Base-by-base conservation (phyloP, 2,329 filamentous ascomycete species). In the Arachnomyces sp. region DNA sequence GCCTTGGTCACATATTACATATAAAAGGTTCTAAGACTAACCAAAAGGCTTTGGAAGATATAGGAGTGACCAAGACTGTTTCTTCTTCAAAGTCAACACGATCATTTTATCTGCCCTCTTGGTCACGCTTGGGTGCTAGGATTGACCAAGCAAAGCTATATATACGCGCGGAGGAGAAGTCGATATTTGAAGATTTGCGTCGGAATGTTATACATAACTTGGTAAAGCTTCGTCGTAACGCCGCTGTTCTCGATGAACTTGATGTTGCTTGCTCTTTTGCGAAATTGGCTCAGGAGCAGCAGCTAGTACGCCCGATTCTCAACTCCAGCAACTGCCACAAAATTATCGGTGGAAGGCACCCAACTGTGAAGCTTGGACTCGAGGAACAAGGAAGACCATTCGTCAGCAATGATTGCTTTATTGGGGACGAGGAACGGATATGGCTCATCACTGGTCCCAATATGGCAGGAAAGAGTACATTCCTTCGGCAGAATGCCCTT, bases 381-480 rank as follows among this genome's bases (percentile, higher is more conserved):
- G 72, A 77, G 48, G 80, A 84, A 48, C 81, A 88, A 57, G 90
- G 90, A 1, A 79, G 87, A 21, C 79, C 68, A 8, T 96, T 96
- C 56, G 81, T 86, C 33, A 75, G 79, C 36, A 96, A 96, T 53
- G 86, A 95, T 65, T 94, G 87, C 61, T 71, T 84, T 29, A 73
- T 95, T 2, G 84, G 84, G n/a, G 82, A 81, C 53, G 77, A 60
- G 68, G 90, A 75, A 75, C 85, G 51, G 69, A 73, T 81, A 36
- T 76, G 75, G 66, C 72, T 82, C 28, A 79, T 82, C 48, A 82
- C 78, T 3, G 78, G 92, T 0, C 92, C 92, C n/a, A 98, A 98
- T 64, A 98, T 98, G 92, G 92, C 84, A 1, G 92, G 92, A 35
- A 98, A 98, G 66, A 90, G 84, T 59, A 98, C 92, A 0, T 98